Conservation (phyloP, 2,329 filamentous ascomycete genomes). For the Aspergillus sp. region DNA sequence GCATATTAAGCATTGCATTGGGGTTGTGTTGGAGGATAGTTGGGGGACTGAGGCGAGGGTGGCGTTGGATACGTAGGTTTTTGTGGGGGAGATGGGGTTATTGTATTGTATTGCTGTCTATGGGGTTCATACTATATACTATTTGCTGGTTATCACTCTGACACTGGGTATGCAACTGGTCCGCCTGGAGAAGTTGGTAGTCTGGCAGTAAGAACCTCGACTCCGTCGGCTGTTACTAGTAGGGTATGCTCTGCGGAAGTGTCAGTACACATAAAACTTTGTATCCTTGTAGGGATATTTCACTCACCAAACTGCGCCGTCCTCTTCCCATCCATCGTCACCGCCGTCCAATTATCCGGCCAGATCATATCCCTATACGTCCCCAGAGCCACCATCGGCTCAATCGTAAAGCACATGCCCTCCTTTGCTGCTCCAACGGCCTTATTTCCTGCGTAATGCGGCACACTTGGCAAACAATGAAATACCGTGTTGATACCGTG, state of each 20-base stretch:
- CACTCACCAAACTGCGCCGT: slow-evolving; percentile 76
- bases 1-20: slow-evolving; percentile 20
- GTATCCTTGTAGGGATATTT: neutral
- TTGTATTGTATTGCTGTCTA: neutral
- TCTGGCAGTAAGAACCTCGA: slow-evolving; percentile 73
- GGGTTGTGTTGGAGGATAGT: slow-evolving; percentile 14
- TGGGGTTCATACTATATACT: too few relatives aligned
- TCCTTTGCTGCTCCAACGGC: slow-evolving; percentile 84
- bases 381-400: slow-evolving; percentile 89
- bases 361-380: slow-evolving; percentile 84
- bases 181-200: slow-evolving; percentile 69
- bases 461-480: slow-evolving; percentile 86
- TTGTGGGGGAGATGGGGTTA: neutral
- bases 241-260: slow-evolving; percentile 65
- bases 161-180: slow-evolving; percentile 56
- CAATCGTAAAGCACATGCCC: slow-evolving; percentile 95
- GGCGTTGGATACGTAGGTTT: neutral
- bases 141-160: too few relatives aligned
- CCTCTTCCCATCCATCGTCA: slow-evolving; percentile 79
- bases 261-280: slow-evolving; percentile 11
- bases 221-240: slow-evolving; percentile 75
- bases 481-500: slow-evolving; percentile 89
- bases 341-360: slow-evolving; percentile 96
- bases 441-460: slow-evolving; percentile 95
- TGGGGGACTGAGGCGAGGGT: slow-evolving; percentile 13